phyloP scores from a whole-genome alignment of 768 basidiomycete species.

The Lentinula boryana region DNA sequence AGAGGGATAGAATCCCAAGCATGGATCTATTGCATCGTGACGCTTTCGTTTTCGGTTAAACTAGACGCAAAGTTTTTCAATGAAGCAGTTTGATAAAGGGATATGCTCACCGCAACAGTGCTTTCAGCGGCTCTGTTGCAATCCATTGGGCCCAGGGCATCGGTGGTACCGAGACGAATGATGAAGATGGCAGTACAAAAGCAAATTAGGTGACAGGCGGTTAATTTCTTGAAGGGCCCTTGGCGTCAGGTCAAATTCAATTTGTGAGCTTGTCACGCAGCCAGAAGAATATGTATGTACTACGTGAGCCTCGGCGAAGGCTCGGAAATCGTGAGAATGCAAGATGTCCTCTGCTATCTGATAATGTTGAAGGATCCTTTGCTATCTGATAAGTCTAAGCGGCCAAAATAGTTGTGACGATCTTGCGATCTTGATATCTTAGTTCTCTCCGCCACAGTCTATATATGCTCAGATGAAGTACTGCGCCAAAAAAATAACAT shows the following conservation, averaged over 20 bases:
- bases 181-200: not conserved
- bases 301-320: not conserved
- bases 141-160: not conserved
- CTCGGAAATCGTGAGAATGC: not conserved
- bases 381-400: slow-evolving; percentile 1
- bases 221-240: not conserved
- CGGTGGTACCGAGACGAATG: not conserved
- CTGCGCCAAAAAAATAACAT: not conserved
- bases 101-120: not conserved
- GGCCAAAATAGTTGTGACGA: not conserved
- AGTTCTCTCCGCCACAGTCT: not conserved
- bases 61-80: slow-evolving; percentile 9
- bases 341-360: not conserved
- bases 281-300: too few relatives aligned
- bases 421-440: not conserved
- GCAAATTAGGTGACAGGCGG: not conserved
- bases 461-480: not conserved
- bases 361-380: not conserved
- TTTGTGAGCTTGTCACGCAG: too few relatives aligned
- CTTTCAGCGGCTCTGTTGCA: not conserved
- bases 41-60: slow-evolving; percentile 23
- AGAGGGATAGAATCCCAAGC: slow-evolving; percentile 28
- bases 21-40: slow-evolving; percentile 28
- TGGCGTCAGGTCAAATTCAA: too few relatives aligned
- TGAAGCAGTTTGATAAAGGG: not conserved